phyloP scores from a whole-genome alignment of 129 eudicot genomes.

The Helianthus tuberosus region DNA sequence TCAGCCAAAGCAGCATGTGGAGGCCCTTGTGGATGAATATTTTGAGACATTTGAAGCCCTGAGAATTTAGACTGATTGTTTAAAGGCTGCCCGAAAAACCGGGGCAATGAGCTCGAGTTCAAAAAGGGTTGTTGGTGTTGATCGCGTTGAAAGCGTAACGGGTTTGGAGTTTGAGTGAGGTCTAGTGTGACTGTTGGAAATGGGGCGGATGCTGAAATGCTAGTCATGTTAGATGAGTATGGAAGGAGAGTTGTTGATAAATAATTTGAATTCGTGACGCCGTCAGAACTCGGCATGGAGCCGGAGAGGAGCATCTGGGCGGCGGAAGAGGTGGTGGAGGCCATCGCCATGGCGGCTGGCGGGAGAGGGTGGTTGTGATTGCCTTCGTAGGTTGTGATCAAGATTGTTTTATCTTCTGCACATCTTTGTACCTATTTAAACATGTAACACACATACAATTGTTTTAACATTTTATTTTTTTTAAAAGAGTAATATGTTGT shows the following conservation, averaged over 20 bases:
- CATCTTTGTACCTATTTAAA: constrained; percentile 64
- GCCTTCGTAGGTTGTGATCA: constrained; percentile 74
- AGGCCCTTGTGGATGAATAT: background rate
- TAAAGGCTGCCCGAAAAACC: constrained; percentile 49
- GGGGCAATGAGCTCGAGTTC: constrained; percentile 41
- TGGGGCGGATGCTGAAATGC: constrained; percentile 68
- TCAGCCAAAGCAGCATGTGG: constrained; percentile 41
- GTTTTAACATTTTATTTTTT: background rate
- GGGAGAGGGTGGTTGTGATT: constrained; percentile 80
- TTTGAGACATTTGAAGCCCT: constrained; percentile 57
- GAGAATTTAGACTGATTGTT: constrained; percentile 65
- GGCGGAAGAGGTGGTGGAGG: constrained; percentile 65
- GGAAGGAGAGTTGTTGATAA: constrained; percentile 43
- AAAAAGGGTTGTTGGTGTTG: constrained; percentile 37
- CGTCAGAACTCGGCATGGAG: constrained; percentile 58
- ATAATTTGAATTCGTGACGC: constrained; percentile 46
- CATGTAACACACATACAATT: background rate
- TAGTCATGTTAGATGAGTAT: constrained; percentile 56
- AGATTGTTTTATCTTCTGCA: constrained; percentile 58
- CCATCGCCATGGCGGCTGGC: constrained; percentile 75
- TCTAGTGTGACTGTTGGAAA: constrained; percentile 68
- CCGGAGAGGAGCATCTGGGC: constrained; percentile 71
- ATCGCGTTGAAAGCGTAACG: constrained; percentile 42
- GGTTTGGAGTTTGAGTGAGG: constrained; percentile 60
- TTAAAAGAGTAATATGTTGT: background rate